Evolutionary conservation across 2,329 filamentous ascomycete species (phyloP).

Genomic region (Boeremia exigua): DNA sequence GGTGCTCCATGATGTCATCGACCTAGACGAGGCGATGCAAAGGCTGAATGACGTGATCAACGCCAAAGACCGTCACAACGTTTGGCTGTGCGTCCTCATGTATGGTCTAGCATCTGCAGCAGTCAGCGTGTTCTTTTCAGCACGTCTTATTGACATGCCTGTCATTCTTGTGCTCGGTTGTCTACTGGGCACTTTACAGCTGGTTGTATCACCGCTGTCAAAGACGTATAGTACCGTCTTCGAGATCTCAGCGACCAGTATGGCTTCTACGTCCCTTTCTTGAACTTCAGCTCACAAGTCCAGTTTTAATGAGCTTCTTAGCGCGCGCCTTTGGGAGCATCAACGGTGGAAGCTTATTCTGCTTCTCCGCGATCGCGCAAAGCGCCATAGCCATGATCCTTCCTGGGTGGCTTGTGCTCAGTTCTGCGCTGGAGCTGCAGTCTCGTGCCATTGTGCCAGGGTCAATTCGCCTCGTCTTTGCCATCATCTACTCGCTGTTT

Average conservation of each 20-base stretch:
- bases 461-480: constrained; percentile 57
- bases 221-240: constrained; percentile 67
- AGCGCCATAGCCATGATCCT: constrained; percentile 58
- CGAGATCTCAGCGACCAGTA: constrained; percentile 52
- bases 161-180: constrained; percentile 77
- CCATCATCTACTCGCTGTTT: constrained; percentile 59
- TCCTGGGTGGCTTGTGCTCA: constrained; percentile 56
- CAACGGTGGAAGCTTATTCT: constrained; percentile 50
- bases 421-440: constrained; percentile 56
- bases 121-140: constrained; percentile 80
- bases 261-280: not conserved
- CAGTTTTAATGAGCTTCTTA: constrained; percentile 54
- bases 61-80: constrained; percentile 60
- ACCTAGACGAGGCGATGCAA: constrained; percentile 70
- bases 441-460: constrained; percentile 55
- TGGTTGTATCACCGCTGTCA: constrained; percentile 74
- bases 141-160: constrained; percentile 77
- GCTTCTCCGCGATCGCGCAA: constrained; percentile 57
- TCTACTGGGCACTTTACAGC: constrained; percentile 75
- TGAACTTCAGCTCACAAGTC: not conserved
- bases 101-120: constrained; percentile 77
- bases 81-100: constrained; percentile 62
- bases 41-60: constrained; percentile 68
- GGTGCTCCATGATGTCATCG: constrained; percentile 74
- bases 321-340: constrained; percentile 57